A percentile compares a stretch with the other conserved stretches of the same genome.
These are phyloP conservation scores for Cardamine chenopodiifolia DNA, from an alignment of 345 rosid genomes.

Conservation along the genomic window DNA sequence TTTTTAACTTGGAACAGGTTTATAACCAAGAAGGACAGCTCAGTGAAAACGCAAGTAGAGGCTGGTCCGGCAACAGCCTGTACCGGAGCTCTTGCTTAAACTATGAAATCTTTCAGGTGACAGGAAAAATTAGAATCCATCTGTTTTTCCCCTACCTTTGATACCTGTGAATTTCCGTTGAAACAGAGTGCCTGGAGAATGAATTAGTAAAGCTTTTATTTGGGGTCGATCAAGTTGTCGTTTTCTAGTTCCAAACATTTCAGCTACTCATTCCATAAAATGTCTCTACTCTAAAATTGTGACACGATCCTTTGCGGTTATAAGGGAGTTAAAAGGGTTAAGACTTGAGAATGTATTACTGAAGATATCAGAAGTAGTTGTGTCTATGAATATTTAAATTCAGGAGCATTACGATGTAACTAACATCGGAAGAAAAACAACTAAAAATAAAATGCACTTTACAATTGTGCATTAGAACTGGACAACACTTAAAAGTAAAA, in stretches of 20 bases:
- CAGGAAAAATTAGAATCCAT: not conserved
- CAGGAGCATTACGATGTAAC: not conserved
- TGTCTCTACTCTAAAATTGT: not conserved
- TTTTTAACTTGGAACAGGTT: slow-evolving; percentile 53
- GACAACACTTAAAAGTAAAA: not conserved
- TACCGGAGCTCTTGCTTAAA: slow-evolving; percentile 64
- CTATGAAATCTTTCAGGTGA: slow-evolving; percentile 21
- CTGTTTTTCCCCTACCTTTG: slow-evolving; percentile 16
- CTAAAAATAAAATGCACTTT: not conserved
- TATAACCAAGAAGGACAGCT: slow-evolving; percentile 80
- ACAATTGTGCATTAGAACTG: not conserved
- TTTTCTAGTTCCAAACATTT: not conserved
- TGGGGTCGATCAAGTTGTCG: slow-evolving; percentile 3
- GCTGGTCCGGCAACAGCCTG: slow-evolving; percentile 75
- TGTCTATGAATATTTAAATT: not conserved
- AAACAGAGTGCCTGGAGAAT: slow-evolving; percentile 1
- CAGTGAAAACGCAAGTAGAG: slow-evolving; percentile 59
- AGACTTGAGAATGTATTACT: not conserved
- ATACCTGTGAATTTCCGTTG: slow-evolving; percentile 23
- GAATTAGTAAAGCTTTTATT: not conserved
- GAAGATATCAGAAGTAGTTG: not conserved
- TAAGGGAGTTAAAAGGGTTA: not conserved
- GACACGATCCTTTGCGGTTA: not conserved
- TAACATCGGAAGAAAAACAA: not conserved
- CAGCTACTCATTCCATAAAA: not conserved